phyloP scores from a whole-genome alignment of 2,329 filamentous ascomycete genomes.

The Pseudocercospora cruenta region DNA sequence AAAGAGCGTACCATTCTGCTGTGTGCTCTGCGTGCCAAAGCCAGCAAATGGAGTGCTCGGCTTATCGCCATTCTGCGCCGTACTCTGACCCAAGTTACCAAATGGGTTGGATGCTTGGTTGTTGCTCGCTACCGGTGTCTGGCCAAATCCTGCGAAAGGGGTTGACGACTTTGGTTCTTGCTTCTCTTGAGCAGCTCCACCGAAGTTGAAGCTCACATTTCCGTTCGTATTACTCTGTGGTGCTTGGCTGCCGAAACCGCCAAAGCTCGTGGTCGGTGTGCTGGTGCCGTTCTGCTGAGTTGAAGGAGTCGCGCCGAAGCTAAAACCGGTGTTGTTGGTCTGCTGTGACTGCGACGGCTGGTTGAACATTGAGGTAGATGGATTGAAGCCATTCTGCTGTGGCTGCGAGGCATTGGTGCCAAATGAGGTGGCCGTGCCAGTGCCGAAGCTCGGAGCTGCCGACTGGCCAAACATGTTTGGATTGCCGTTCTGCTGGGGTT shows the following conservation, averaged over 20 bases:
- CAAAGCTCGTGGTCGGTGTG: conserved; percentile 24
- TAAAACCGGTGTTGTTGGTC: conserved; percentile 19
- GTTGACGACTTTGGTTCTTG: conserved; percentile 6
- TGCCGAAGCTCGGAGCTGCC: conserved; percentile 22
- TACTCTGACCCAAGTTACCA: conserved; percentile 8
- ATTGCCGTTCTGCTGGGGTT: conserved; percentile 23
- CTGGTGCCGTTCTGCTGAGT: conserved; percentile 25
- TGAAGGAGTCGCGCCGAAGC: conserved; percentile 21
- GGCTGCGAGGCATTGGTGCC: conserved; percentile 16
- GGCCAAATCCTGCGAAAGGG: conserved; percentile 15
- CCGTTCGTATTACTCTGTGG: conserved; percentile 17
- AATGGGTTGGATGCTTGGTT: conserved; percentile 13
- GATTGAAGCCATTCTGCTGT: conserved; percentile 27
- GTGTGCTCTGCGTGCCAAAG: conserved; percentile 9
- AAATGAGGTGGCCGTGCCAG: conserved; percentile 11
- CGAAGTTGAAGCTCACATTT: conserved; percentile 13
- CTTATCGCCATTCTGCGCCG: conserved; percentile 14
- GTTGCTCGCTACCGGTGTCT: conserved; percentile 13
- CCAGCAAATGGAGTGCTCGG: conserved; percentile 14
- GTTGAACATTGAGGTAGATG: conserved; percentile 21
- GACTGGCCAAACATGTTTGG: conserved; percentile 22
- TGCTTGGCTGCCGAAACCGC: conserved; percentile 24
- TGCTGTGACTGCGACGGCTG: conserved; percentile 24
- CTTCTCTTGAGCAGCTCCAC: conserved; percentile 9
- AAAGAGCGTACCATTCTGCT: conserved; percentile 18